Percentiles rank a stretch among this genome's conserved stretches.
Evolutionary conservation across 129 eudicot genomes (phyloP).

Genomic region (Chrysanthemum lavandulifolium): DNA sequence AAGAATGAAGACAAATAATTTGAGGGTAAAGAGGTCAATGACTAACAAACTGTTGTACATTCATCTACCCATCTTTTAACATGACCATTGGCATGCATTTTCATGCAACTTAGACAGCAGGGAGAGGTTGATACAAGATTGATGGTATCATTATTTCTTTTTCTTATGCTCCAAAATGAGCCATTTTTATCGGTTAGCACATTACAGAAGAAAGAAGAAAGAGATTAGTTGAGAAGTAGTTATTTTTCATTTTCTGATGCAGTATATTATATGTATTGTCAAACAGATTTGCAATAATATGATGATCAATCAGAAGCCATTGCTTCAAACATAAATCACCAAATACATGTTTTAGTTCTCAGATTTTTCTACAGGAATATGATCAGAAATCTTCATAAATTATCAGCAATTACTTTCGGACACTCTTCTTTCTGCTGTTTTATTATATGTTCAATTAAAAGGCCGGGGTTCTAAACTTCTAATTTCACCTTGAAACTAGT

Average conservation of each 20-base stretch:
- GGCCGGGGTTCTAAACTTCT: background rate
- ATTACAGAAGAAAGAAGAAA: conserved; percentile 35
- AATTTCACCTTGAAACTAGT: background rate
- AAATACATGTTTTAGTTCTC: background rate
- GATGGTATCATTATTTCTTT: conserved; percentile 34
- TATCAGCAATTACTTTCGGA: conserved; percentile 19
- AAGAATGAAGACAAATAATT: conserved; percentile 43
- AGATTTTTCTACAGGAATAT: conserved; percentile 4
- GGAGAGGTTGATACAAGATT: conserved; percentile 37
- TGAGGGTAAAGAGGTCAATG: conserved; percentile 38
- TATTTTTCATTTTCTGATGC: conserved; percentile 24
- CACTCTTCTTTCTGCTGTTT: conserved; percentile 7
- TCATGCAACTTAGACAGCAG: conserved; percentile 33
- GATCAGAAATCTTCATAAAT: conserved; percentile 18
- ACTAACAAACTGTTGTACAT: conserved; percentile 44
- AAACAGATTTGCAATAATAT: conserved; percentile 28
- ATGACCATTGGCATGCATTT: conserved; percentile 34
- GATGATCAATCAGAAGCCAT: conserved; percentile 38
- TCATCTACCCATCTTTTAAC: conserved; percentile 35
- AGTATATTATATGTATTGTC: conserved; percentile 27
- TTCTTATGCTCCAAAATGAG: conserved; percentile 48
- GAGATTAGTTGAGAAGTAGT: conserved; percentile 36
- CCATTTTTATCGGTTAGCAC: conserved; percentile 45
- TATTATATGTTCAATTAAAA: background rate
- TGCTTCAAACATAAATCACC: conserved; percentile 32